These are phyloP conservation scores for Saprolegnia diclina DNA, from an alignment of 352 stramenopile species.

Conservation along the genomic window DNA sequence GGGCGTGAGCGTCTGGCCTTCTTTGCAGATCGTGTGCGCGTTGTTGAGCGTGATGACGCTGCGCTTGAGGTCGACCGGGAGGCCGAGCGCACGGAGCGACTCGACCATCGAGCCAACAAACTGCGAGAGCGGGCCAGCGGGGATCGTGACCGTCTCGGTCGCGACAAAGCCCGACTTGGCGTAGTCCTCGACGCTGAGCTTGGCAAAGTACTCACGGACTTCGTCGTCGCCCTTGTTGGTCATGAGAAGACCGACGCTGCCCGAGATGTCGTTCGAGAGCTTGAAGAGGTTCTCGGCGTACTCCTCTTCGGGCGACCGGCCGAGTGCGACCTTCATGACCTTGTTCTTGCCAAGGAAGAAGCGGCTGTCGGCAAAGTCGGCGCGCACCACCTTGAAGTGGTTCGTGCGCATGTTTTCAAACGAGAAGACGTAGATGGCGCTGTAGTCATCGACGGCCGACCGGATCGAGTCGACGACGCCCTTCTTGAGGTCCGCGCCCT, in stretches of 20 bases:
- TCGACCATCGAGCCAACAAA: conserved; percentile 96
- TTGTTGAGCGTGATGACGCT: conserved; percentile 89
- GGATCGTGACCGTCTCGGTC: conserved; percentile 83
- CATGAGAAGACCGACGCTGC: conserved; percentile 93
- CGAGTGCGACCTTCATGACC: conserved; percentile 96
- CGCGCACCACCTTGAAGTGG: conserved; percentile 97
- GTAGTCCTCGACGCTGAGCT: conserved; percentile 90
- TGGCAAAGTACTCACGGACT: conserved; percentile 89
- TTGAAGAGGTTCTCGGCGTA: conserved; percentile 93
- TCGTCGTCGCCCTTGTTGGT: conserved; percentile 89
- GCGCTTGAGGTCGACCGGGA: conserved; percentile 96
- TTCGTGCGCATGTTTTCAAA: conserved; percentile 99
- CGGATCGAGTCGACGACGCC: conserved; percentile 91
- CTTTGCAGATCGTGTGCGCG: conserved; percentile 92
- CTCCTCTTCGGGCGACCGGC: conserved; percentile 91
- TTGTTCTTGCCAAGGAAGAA: conserved; percentile 99
- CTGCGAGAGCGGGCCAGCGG: conserved; percentile 83
- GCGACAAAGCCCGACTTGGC: conserved; percentile 90
- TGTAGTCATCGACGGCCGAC: conserved; percentile 90
- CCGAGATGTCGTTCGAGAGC: conserved; percentile 87
- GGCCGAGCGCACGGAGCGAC: conserved; percentile 91
- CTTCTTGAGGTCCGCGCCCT: conserved; percentile 94
- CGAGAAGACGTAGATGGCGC: conserved; percentile 93
- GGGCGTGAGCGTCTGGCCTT: conserved; percentile 89
- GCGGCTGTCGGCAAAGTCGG: conserved; percentile 93